Evolutionary conservation across 1,284 basidiomycete species (phyloP).

Genomic region (Malassezia nana): DNA sequence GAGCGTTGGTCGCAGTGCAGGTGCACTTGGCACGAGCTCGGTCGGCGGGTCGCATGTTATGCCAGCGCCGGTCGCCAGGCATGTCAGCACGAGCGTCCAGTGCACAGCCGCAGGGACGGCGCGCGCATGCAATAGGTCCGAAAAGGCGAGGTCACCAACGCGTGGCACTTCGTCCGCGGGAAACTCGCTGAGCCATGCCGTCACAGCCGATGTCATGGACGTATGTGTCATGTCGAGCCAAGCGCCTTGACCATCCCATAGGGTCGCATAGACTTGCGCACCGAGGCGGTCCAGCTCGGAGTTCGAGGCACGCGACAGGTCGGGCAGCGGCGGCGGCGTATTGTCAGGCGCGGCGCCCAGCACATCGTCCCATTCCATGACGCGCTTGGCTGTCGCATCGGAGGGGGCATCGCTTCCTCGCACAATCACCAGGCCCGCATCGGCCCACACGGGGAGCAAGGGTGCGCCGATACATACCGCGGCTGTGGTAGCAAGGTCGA

Average conservation of each 20-base stretch:
- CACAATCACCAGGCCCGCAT: not conserved
- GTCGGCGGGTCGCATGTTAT: constrained; percentile 20
- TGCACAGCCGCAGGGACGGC: constrained; percentile 21
- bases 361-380: constrained; percentile 8
- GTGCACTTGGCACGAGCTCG: not conserved
- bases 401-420: not conserved
- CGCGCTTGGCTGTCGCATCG: not conserved
- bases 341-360: constrained; percentile 10
- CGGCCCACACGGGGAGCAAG: not conserved
- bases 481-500: not conserved
- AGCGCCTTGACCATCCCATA: constrained; percentile 3
- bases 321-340: constrained; percentile 12
- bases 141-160: constrained; percentile 27
- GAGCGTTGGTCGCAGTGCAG: constrained; percentile 21
- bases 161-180: constrained; percentile 26
- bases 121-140: constrained; percentile 18
- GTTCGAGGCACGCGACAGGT: not conserved
- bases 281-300: constrained; percentile 11
- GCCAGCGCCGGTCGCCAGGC: constrained; percentile 39
- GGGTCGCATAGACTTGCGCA: constrained; percentile 1
- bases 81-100: constrained; percentile 28
- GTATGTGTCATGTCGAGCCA: constrained; percentile 13
- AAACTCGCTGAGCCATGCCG: constrained; percentile 27
- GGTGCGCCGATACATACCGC: constrained; percentile 10
- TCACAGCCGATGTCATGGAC: constrained; percentile 20